Conservation (phyloP, 768 basidiomycete species). For the Saitozyma sp. region DNA sequence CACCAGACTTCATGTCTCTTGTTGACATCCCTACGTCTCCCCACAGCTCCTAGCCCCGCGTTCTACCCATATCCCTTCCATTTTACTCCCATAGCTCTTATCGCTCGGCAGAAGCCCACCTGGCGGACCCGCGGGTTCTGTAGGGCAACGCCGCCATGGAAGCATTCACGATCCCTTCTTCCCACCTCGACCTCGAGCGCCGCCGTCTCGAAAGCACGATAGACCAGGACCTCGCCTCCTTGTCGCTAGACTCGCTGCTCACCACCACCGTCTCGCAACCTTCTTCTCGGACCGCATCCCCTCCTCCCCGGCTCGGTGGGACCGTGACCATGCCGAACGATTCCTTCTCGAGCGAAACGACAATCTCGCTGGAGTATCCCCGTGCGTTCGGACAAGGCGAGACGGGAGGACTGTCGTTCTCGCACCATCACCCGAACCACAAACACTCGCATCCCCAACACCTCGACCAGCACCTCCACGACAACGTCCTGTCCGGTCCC, state of each 20-base stretch:
- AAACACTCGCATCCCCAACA: neutral
- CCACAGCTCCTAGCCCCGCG: too few species aligned
- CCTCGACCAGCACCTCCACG: neutral
- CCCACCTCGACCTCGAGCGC: constrained; percentile 38
- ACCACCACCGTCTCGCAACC: constrained; percentile 11
- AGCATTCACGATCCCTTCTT: constrained; percentile 29
- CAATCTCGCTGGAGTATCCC: constrained; percentile 12
- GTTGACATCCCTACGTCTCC: too few species aligned
- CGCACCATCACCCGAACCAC: neutral
- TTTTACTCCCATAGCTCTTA: too few species aligned
- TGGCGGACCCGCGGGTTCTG: too few species aligned
- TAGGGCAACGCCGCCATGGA: too few species aligned
- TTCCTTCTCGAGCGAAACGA: neutral
- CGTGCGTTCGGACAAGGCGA: constrained; percentile 20
- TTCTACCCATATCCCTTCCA: too few species aligned
- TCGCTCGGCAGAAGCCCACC: too few species aligned
- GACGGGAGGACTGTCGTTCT: constrained; percentile 6
- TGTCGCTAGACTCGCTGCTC: constrained; percentile 8
- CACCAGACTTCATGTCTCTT: too few species aligned
- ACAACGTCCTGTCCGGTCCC: constrained; percentile 14
- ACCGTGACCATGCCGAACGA: constrained; percentile 6
- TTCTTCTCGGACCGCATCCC: constrained; percentile 10
- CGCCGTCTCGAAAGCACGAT: constrained; percentile 42
- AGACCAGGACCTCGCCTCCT: constrained; percentile 34
- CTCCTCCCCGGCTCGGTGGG: constrained; percentile 1